Evolutionary conservation across 23 red algal genomes (phyloP).

Genomic region (Cyanidiococcus yangmingshanensis): DNA sequence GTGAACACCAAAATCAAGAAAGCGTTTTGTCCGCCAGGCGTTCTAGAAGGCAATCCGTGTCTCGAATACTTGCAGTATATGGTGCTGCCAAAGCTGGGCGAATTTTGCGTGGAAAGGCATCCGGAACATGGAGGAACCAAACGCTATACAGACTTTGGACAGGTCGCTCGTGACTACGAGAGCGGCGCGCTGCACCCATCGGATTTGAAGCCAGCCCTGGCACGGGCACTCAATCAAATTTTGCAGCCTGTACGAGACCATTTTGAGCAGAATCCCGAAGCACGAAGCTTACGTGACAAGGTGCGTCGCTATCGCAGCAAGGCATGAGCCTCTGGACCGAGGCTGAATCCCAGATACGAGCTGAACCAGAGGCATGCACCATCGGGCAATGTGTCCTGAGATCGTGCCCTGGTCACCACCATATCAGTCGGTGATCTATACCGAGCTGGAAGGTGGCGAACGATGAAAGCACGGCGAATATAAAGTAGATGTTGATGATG

Average conservation of each 20-base stretch:
- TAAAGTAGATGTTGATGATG: too few relatives aligned
- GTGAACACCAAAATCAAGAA: slow-evolving; percentile 93
- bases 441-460: too few relatives aligned
- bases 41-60: slow-evolving; percentile 72
- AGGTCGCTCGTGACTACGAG: slow-evolving; percentile 54
- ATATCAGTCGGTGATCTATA: too few relatives aligned
- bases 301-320: slow-evolving; percentile 53
- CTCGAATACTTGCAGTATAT: slow-evolving; percentile 84
- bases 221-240: slow-evolving; percentile 59
- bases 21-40: slow-evolving; percentile 65
- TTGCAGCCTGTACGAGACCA: slow-evolving; percentile 91
- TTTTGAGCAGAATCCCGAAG: slow-evolving; percentile 63
- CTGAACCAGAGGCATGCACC: too few relatives aligned
- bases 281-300: slow-evolving; percentile 50
- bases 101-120: slow-evolving; percentile 32
- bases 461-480: too few relatives aligned
- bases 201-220: slow-evolving; percentile 86
- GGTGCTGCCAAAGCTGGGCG: slow-evolving; percentile 45
- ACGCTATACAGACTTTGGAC: slow-evolving; percentile 31
- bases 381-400: too few relatives aligned
- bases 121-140: slow-evolving; percentile 69
- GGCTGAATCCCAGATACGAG: too few relatives aligned
- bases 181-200: slow-evolving; percentile 67
- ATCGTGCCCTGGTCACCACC: too few relatives aligned
- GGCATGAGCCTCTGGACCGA: background rate